phyloP scores from a whole-genome alignment of 2,329 filamentous ascomycete species.

The Xylaria sp. region DNA sequence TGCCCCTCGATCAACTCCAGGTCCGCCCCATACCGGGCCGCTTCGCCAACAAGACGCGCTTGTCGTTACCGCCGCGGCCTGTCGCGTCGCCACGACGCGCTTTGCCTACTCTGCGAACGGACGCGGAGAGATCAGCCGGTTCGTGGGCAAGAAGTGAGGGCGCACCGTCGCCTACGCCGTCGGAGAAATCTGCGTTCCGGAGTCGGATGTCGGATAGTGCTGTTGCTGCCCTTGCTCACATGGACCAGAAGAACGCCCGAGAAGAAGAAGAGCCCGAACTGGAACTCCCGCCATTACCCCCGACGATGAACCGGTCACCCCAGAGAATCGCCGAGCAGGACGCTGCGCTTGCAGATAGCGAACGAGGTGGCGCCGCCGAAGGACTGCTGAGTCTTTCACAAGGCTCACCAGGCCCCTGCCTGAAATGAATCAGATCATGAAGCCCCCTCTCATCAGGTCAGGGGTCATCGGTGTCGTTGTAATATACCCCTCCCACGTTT shows the following conservation, averaged over 20 bases:
- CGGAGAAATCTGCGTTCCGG: slow-evolving; percentile 6
- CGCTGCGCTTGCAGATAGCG: slow-evolving; percentile 38
- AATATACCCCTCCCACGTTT: slow-evolving; percentile 4
- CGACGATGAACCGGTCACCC: slow-evolving; percentile 4
- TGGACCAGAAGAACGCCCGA: neutral
- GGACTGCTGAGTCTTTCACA: slow-evolving; percentile 46
- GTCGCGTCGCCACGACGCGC: slow-evolving; percentile 1
- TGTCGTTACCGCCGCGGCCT: slow-evolving; percentile 5
- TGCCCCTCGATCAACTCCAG: slow-evolving; percentile 58
- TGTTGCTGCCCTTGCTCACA: neutral
- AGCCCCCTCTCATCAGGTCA: neutral
- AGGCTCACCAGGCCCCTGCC: slow-evolving; percentile 21
- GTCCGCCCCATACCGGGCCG: slow-evolving; percentile 31
- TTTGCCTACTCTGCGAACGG: neutral
- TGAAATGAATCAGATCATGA: slow-evolving; percentile 3
- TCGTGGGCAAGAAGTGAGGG: slow-evolving; percentile 6
- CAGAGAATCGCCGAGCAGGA: slow-evolving; percentile 24
- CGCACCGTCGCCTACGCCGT: neutral
- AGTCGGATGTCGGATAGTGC: slow-evolving; percentile 4
- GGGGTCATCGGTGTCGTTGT: slow-evolving; percentile 2
- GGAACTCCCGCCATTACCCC: slow-evolving; percentile 9
- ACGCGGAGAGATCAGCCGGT: slow-evolving; percentile 1
- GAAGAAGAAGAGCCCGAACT: slow-evolving; percentile 19
- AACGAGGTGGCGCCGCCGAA: slow-evolving; percentile 46
- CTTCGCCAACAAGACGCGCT: neutral